phyloP scores from a whole-genome alignment of 257 asterid genomes.

The Henckelia pumila region DNA sequence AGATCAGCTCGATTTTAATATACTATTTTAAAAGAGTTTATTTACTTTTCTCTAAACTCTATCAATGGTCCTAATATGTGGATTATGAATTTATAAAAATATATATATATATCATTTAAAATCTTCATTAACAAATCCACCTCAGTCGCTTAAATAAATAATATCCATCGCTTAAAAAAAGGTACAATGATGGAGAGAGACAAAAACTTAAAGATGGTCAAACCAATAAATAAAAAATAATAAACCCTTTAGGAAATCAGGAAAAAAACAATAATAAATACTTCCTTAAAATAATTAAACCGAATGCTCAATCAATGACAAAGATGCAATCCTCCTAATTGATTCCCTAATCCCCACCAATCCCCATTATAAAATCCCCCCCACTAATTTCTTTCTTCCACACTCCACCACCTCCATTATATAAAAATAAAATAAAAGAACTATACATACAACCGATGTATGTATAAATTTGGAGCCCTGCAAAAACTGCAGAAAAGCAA shows the following conservation, averaged over 20 bases:
- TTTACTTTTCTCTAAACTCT: no score
- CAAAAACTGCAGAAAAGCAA: conserved; percentile 24
- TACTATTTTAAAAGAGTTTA: no score
- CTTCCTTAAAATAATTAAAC: background rate
- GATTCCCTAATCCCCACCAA: conserved; percentile 63
- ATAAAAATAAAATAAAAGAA: conserved; percentile 16
- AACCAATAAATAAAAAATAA: conserved; percentile 17
- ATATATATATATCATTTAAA: no score
- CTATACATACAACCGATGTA: background rate
- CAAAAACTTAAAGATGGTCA: conserved; percentile 16
- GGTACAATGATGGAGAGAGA: background rate
- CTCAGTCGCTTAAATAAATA: no score
- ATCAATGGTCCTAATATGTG: no score
- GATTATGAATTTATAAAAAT: no score
- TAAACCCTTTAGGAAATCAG: conserved; percentile 8
- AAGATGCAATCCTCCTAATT: conserved; percentile 64
- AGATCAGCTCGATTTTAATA: no score
- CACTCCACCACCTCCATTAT: conserved; percentile 16
- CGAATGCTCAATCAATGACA: conserved; percentile 47
- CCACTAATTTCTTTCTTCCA: conserved; percentile 12
- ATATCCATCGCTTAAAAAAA: no score
- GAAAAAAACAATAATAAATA: conserved; percentile 12
- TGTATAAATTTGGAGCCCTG: conserved; percentile 22
- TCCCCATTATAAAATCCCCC: conserved; percentile 40
- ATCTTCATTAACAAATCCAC: no score